Conservation (phyloP, 192 early-diverging fungal species). For the Coemansia sp. region DNA sequence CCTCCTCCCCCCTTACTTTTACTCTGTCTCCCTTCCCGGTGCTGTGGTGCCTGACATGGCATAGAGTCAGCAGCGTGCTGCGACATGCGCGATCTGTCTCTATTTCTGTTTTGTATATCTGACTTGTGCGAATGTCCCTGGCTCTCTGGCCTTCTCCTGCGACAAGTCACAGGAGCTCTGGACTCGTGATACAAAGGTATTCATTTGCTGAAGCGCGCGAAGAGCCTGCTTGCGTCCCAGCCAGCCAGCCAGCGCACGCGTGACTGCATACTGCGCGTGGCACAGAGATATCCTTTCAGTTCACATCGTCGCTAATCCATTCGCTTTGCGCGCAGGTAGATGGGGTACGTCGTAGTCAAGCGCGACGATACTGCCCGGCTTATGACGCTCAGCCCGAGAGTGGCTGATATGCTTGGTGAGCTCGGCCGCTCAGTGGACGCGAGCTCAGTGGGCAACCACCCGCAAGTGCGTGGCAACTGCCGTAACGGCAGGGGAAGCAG, state of each 20-base stretch:
- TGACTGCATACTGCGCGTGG: too few relatives aligned
- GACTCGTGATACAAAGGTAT: too few relatives aligned
- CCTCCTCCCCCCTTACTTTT: too few relatives aligned
- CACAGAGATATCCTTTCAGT: not conserved
- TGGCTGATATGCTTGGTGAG: slow-evolving; percentile 29
- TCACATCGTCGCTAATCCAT: not conserved
- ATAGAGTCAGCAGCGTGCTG: not conserved
- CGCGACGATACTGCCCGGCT: slow-evolving; percentile 37
- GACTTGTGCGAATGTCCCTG: not conserved
- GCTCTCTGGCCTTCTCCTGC: not conserved
- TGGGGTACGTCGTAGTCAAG: slow-evolving; percentile 49
- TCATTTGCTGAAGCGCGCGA: not conserved
- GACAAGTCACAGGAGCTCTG: not conserved
- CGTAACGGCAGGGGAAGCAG: not conserved
- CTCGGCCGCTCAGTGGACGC: slow-evolving; percentile 29
- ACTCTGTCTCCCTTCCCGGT: not conserved
- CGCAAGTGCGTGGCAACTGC: not conserved
- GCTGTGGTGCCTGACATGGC: not conserved
- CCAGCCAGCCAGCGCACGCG: too few relatives aligned
- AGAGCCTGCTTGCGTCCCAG: too few relatives aligned
- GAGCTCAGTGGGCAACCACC: slow-evolving; percentile 7
- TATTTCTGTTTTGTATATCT: not conserved
- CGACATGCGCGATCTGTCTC: slow-evolving; percentile 1
- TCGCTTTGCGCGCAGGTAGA: slow-evolving; percentile 13
- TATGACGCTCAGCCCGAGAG: slow-evolving; percentile 37